These are phyloP conservation scores for Rhynchosporium secalis DNA, from an alignment of 2,329 filamentous ascomycete genomes.

Conservation along the genomic window DNA sequence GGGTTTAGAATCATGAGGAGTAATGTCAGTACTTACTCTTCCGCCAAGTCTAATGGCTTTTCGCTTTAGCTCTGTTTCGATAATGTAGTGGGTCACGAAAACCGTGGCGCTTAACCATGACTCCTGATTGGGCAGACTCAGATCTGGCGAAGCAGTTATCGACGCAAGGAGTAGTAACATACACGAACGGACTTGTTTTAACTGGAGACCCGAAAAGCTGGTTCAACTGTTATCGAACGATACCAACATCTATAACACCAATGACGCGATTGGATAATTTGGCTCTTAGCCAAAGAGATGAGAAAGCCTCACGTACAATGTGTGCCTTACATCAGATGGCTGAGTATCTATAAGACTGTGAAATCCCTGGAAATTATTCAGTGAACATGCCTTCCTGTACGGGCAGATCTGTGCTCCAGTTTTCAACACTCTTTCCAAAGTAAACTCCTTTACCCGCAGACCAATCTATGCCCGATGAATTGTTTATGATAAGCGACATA, in stretches of 20 bases:
- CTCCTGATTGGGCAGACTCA: neutral
- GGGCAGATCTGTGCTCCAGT: neutral
- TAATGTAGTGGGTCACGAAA: neutral
- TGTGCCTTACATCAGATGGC: neutral
- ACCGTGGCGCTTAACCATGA: neutral
- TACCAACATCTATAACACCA: neutral
- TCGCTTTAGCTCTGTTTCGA: neutral
- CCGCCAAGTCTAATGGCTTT: neutral
- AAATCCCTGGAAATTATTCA: neutral
- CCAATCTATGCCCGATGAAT: neutral
- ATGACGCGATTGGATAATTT: neutral
- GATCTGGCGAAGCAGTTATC: neutral
- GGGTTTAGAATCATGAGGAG: neutral
- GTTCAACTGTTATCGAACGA: slow-evolving; percentile 3
- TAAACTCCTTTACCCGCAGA: neutral
- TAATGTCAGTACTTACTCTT: neutral
- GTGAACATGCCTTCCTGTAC: neutral
- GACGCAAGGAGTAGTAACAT: neutral
- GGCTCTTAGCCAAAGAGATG: too few relatives aligned
- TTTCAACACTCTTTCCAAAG: neutral
- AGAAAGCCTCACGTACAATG: too few relatives aligned
- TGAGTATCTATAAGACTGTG: too few relatives aligned
- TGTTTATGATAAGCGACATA: neutral
- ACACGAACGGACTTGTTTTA: neutral
- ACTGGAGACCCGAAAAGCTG: neutral